Evolutionary conservation across 352 stramenopile species (phyloP).

Genomic region (Pythium pectinolyticum): DNA sequence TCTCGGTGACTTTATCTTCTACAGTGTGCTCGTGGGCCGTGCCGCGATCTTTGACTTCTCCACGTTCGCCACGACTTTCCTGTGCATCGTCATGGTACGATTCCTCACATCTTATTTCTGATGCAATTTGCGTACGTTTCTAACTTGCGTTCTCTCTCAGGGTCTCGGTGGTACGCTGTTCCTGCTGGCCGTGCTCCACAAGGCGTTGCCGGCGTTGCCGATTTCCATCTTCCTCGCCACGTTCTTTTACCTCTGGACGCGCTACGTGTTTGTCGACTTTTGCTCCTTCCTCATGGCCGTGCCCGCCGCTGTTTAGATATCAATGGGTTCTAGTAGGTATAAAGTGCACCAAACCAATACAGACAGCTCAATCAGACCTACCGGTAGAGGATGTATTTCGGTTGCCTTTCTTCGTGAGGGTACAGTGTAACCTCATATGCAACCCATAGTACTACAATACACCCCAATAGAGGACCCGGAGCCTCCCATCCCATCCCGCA

Average conservation of each 20-base stretch:
- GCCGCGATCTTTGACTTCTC: conserved; percentile 96
- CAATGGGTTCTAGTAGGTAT: too few species aligned
- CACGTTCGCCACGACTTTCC: conserved; percentile 92
- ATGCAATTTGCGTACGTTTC: conserved; percentile 3
- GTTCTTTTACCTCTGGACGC: conserved; percentile 82
- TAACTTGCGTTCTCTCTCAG: conserved; percentile 29
- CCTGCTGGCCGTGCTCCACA: conserved; percentile 92
- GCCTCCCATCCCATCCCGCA: background rate
- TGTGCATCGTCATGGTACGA: conserved; percentile 92
- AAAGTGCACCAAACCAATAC: background rate
- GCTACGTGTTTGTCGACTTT: conserved; percentile 84
- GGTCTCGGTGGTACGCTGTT: conserved; percentile 94
- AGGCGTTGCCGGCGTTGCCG: conserved; percentile 94
- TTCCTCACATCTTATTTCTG: background rate
- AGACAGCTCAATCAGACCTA: too few species aligned
- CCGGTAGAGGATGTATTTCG: too few species aligned
- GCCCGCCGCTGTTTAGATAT: conserved; percentile 21
- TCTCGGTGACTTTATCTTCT: conserved; percentile 99
- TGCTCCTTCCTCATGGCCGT: conserved; percentile 75
- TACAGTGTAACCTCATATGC: background rate
- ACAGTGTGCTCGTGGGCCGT: conserved; percentile 96
- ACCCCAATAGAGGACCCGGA: background rate
- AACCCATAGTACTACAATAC: background rate
- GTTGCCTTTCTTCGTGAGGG: too few species aligned
- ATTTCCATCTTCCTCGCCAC: conserved; percentile 91